phyloP scores from a whole-genome alignment of 257 asterid species.

The Solanum ossicruentum region DNA sequence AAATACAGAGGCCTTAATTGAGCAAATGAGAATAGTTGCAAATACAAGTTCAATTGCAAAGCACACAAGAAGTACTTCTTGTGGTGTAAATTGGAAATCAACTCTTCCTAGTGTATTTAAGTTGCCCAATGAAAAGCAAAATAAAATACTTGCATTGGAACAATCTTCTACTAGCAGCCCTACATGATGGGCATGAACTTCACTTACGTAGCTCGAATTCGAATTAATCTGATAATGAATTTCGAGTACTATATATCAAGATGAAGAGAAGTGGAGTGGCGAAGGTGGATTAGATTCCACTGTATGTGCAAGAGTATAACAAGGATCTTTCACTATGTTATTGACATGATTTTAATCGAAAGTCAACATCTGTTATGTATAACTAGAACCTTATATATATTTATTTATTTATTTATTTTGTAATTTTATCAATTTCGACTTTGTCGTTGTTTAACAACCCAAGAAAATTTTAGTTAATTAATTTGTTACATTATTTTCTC shows the following conservation, averaged over 20 bases:
- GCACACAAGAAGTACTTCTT: slow-evolving; percentile 4
- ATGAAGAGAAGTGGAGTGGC: neutral
- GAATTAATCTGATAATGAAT: neutral
- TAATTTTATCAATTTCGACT: too few relatives aligned
- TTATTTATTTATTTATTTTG: neutral
- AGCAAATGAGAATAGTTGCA: slow-evolving; percentile 63
- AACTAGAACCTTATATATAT: too few relatives aligned
- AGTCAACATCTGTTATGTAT: too few relatives aligned
- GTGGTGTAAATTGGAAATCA: slow-evolving; percentile 23
- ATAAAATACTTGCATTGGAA: neutral
- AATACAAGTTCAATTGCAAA: slow-evolving; percentile 10
- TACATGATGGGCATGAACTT: neutral
- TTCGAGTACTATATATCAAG: neutral
- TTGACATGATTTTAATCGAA: neutral
- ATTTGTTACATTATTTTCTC: too few relatives aligned
- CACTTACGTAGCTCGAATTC: neutral
- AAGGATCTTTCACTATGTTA: neutral
- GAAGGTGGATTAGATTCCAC: neutral
- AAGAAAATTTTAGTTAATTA: neutral
- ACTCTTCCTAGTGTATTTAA: slow-evolving; percentile 9
- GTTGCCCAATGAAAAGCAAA: neutral
- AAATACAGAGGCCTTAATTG: slow-evolving; percentile 51
- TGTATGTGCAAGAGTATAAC: neutral
- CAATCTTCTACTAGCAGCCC: neutral
- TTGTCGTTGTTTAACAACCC: neutral